Base-by-base conservation (phyloP, 1,139 yeast species). In the Arxiozyma bovina region DNA sequence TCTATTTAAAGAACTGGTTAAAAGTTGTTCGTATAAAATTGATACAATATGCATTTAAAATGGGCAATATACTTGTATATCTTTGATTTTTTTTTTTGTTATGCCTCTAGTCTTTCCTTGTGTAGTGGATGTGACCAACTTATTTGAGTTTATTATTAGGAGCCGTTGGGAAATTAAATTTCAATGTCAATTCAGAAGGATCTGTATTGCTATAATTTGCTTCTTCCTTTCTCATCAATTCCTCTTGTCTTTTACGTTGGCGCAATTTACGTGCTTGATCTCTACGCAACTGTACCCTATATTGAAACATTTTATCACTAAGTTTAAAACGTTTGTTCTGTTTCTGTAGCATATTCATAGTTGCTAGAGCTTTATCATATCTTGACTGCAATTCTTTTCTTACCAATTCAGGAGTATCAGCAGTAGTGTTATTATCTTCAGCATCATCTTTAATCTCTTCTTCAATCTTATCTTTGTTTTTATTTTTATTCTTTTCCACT, bases 161-260 rank as follows among this genome's bases (percentile, higher is more conserved):
- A 1, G 70, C 83, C n/a, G 72, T 60, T 0, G 91, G 91, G 63
- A 85, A 83, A 58, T 75, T 70, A 25, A 77, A 77, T 50, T 73
- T 72, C 20, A 68, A 69, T 46, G 78, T 67, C 60, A 78, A 70
- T 54, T 77, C 75, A 38, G 71, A 70, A 43, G 72, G 66, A 44
- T 68, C 69, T 20, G 72, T 70, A 52, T 63, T 62, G 2, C 69
- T 61, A 55, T 66, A 68, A 15, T 64, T 59, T 41, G 65, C 69
- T 41, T 61, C 63, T 51, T 63, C 63, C 23, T 56, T 41, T 27
- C 56, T 56, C 15, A 62, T 25, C 55, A 43, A 22, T 56, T 56
- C 27, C 57, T 52, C 51, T 77, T 66, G 60, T 72, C 74, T 57
- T 73, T 73, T 47, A 72, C 69, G 42, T 20, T 74, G 75, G 57